These are phyloP conservation scores for Talaromyces proteolyticus DNA, from an alignment of 495 filamentous ascomycete species.

Conservation along the genomic window DNA sequence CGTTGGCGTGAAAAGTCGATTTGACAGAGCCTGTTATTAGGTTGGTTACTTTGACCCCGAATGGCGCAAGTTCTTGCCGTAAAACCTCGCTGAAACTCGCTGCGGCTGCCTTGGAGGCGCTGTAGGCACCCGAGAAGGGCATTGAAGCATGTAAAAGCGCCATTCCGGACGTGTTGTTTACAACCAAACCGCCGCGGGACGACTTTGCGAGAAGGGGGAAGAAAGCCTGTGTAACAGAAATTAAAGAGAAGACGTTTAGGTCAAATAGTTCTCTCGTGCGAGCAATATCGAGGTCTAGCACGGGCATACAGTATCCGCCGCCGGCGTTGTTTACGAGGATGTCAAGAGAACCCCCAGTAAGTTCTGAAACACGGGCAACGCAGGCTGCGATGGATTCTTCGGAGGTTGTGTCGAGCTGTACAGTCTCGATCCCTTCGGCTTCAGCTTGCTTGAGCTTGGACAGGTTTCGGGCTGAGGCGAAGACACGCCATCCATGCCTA, in stretches of 20 bases:
- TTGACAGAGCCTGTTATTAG: slow-evolving; percentile 19
- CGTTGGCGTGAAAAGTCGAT: no score
- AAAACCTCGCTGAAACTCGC: slow-evolving; percentile 36
- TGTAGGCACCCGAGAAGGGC: slow-evolving; percentile 27
- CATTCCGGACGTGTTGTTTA: slow-evolving; percentile 43
- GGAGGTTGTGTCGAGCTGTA: slow-evolving; percentile 44
- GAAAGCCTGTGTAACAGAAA: slow-evolving; percentile 51
- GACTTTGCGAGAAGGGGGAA: slow-evolving; percentile 40
- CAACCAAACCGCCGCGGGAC: slow-evolving; percentile 38
- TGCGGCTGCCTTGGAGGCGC: slow-evolving; percentile 49
- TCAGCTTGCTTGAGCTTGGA: slow-evolving; percentile 25
- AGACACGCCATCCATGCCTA: slow-evolving; percentile 42
- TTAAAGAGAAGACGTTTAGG: slow-evolving; percentile 45
- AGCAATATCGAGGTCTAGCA: slow-evolving; percentile 40
- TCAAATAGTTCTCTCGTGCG: slow-evolving; percentile 40
- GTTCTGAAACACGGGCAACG: slow-evolving; percentile 14
- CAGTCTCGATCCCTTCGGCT: slow-evolving; percentile 29
- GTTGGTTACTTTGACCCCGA: slow-evolving; percentile 18
- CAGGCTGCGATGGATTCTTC: slow-evolving; percentile 27
- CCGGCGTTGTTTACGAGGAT: slow-evolving; percentile 55
- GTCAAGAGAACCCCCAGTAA: slow-evolving; percentile 15
- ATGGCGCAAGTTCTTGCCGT: slow-evolving; percentile 47
- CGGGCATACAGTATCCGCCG: slow-evolving; percentile 30
- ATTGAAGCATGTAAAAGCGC: slow-evolving; percentile 29
- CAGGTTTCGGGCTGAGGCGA: slow-evolving; percentile 47